Percentiles rank a stretch among this genome's conserved stretches.
Evolutionary conservation across 225 moss, liverwort and hornwort species (phyloP).

Genomic region (Anthoceros angustus): DNA sequence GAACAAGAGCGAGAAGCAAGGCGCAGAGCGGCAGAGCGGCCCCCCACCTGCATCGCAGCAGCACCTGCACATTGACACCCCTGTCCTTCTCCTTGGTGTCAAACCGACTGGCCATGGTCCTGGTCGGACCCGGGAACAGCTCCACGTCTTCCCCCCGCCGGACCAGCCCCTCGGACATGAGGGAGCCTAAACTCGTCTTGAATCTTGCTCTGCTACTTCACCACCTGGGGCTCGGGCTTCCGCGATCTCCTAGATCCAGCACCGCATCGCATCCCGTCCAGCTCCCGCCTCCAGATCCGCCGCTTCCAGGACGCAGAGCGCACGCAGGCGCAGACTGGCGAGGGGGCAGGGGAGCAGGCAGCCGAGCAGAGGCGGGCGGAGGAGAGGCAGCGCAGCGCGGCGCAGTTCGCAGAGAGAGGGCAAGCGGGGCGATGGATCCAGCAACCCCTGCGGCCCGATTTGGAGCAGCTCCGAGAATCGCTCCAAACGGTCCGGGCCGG

Average conservation of each 20-base stretch:
- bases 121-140: not conserved
- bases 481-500: not conserved
- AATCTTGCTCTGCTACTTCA: not conserved
- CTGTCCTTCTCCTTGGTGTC: conserved; percentile 56
- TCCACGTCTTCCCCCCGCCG: not conserved
- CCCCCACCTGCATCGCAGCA: conserved; percentile 39
- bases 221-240: not conserved
- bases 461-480: not conserved
- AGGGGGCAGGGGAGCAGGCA: no score
- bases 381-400: no score
- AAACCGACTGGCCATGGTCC: conserved; percentile 24
- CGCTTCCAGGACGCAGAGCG: no score
- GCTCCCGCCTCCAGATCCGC: no score
- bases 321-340: no score
- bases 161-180: not conserved
- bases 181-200: not conserved
- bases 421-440: no score
- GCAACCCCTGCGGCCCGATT: not conserved
- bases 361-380: no score
- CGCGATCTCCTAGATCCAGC: no score
- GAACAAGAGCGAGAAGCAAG: not conserved
- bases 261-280: no score
- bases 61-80: conserved; percentile 73
- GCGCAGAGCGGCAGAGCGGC: not conserved
- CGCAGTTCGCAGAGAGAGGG: no score